Evolutionary conservation across 2,329 filamentous ascomycete species (phyloP).

Genomic region (Fusarium redolens): DNA sequence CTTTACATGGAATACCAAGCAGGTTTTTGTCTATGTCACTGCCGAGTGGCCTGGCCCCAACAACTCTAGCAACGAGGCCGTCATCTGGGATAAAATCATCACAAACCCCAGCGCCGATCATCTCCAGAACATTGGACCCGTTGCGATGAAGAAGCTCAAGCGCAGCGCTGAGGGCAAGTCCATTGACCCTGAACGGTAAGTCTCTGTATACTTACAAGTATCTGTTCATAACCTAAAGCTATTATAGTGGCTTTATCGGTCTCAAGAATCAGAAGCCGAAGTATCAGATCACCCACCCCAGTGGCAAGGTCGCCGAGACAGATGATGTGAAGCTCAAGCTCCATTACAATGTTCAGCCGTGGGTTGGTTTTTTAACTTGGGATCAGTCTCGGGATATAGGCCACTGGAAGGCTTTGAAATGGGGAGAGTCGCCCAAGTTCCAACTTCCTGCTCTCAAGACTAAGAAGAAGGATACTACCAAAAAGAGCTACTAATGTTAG

Average conservation of each 20-base stretch:
- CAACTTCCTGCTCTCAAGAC: conserved; percentile 73
- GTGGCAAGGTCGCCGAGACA: conserved; percentile 78
- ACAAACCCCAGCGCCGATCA: conserved; percentile 75
- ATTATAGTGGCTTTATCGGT: conserved; percentile 73
- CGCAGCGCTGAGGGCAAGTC: conserved; percentile 69
- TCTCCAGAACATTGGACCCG: conserved; percentile 69
- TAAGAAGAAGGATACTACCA: conserved; percentile 55
- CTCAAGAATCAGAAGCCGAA: conserved; percentile 91
- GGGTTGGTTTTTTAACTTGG: conserved; percentile 92
- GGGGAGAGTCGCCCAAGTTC: conserved; percentile 74
- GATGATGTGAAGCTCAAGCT: conserved; percentile 81
- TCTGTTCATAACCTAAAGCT: conserved; percentile 8
- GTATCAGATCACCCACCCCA: conserved; percentile 95
- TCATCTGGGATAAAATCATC: conserved; percentile 98
- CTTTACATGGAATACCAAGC: conserved; percentile 99
- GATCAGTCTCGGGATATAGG: conserved; percentile 68
- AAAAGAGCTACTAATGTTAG: conserved; percentile 35
- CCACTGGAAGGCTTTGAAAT: conserved; percentile 73
- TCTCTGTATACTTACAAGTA: neutral
- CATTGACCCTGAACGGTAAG: conserved; percentile 68
- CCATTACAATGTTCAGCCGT: conserved; percentile 97
- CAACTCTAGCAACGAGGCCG: conserved; percentile 73
- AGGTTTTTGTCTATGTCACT: conserved; percentile 95
- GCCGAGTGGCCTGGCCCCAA: conserved; percentile 70
- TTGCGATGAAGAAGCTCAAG: conserved; percentile 70